phyloP scores from a whole-genome alignment of 768 basidiomycete species.

The Rhodotorula babjevae region DNA sequence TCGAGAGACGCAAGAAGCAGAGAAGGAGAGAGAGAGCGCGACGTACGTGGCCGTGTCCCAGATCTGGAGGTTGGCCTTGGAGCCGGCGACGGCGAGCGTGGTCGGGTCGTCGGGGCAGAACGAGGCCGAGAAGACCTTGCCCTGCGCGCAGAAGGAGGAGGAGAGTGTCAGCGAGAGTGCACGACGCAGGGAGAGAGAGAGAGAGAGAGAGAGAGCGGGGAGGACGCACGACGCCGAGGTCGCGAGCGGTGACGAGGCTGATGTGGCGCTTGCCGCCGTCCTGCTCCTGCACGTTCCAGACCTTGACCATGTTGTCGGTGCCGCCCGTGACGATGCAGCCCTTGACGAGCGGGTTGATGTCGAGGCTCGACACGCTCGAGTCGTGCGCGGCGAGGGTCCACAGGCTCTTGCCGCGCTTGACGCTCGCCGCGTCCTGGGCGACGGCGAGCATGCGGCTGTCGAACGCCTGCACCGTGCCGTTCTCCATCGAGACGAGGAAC shows the following conservation, averaged over 20 bases:
- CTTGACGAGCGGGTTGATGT: constrained; percentile 80
- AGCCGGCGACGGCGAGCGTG: constrained; percentile 88
- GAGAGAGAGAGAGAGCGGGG: background rate
- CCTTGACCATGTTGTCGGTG: constrained; percentile 82
- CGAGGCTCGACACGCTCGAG: constrained; percentile 78
- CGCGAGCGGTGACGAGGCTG: constrained; percentile 76
- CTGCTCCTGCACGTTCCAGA: constrained; percentile 76
- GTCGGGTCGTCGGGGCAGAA: constrained; percentile 95
- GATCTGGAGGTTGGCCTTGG: constrained; percentile 85
- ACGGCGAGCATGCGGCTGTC: constrained; percentile 63
- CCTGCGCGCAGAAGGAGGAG: constrained; percentile 54
- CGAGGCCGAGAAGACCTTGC: constrained; percentile 86
- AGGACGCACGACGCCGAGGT: constrained; percentile 74
- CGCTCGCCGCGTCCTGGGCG: constrained; percentile 50
- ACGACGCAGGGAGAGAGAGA: background rate
- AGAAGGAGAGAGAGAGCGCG: background rate
- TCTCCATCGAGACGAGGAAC: constrained; percentile 81
- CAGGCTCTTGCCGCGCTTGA: constrained; percentile 52
- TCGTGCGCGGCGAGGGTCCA: constrained; percentile 94
- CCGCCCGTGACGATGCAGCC: constrained; percentile 93
- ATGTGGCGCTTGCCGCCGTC: constrained; percentile 64
- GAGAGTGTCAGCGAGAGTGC: background rate
- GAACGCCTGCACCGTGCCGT: constrained; percentile 86
- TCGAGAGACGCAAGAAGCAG: background rate
- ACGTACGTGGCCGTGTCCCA: constrained; percentile 77